phyloP scores from a whole-genome alignment of 305 asterid species.

The Rubia peregrina region DNA sequence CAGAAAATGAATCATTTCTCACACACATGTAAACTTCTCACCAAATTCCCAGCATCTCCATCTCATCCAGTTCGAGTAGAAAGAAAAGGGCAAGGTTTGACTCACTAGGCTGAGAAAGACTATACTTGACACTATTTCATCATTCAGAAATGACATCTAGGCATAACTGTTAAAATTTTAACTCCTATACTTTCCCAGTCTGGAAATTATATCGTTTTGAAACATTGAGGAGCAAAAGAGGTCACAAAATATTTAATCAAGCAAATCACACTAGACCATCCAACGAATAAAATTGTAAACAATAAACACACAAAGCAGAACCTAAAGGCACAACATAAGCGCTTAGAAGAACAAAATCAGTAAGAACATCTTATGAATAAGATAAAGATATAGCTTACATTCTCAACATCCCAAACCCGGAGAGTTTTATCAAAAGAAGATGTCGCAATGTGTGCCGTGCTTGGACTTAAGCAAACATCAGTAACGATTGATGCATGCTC shows the following conservation, averaged over 20 bases:
- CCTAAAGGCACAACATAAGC: not conserved
- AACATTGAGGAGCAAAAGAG: not conserved
- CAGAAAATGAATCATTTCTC: not conserved
- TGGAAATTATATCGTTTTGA: not conserved
- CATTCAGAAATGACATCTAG: not conserved
- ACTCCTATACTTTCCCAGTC: not conserved
- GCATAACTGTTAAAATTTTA: not conserved
- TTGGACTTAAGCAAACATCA: constrained; percentile 96
- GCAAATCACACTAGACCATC: not conserved
- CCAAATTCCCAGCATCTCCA: not conserved
- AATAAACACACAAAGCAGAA: not conserved
- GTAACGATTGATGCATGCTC: constrained; percentile 78
- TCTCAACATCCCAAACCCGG: constrained; percentile 94
- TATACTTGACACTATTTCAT: not conserved
- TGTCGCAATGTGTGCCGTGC: constrained; percentile 95
- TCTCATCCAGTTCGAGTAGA: not conserved
- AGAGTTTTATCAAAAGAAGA: constrained; percentile 93
- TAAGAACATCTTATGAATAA: not conserved
- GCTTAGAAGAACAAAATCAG: not conserved
- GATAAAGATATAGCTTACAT: constrained; percentile 38
- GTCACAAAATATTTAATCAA: not conserved
- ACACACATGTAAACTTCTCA: too few relatives aligned
- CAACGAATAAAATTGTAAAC: not conserved
- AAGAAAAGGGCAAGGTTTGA: not conserved
- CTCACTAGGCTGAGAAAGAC: not conserved